phyloP scores from a whole-genome alignment of 75 land plant species.

The Sequoia sempervirens region DNA sequence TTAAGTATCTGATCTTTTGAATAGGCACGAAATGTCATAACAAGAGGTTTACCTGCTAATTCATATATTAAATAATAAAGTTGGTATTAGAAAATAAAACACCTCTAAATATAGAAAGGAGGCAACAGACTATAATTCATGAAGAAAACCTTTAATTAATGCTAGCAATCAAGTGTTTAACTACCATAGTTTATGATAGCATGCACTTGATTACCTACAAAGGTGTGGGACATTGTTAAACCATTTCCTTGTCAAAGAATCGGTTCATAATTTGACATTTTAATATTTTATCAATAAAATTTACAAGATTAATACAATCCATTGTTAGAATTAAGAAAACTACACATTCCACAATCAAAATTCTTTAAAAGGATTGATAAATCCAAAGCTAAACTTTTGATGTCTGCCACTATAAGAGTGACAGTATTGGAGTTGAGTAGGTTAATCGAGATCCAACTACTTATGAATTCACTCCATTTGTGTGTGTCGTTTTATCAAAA shows the following conservation, averaged over 20 bases:
- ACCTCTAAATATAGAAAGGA: not conserved
- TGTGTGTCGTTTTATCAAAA: not conserved
- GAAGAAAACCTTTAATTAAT: not conserved
- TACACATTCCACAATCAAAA: not conserved
- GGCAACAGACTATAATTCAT: not conserved
- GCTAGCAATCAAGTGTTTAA: not conserved
- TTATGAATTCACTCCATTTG: not conserved
- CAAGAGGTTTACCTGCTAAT: slow-evolving; percentile 71
- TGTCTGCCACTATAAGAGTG: not conserved
- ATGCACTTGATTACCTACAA: not conserved
- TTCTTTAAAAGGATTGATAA: not conserved
- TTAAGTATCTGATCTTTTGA: slow-evolving; percentile 82
- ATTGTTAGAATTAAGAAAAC: not conserved
- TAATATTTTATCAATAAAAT: not conserved
- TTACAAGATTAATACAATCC: not conserved
- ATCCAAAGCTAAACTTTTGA: not conserved
- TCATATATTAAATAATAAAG: not conserved
- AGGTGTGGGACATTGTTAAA: not conserved
- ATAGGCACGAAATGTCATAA: slow-evolving; percentile 82
- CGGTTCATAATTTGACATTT: not conserved
- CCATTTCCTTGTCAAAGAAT: not conserved
- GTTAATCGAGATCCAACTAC: not conserved
- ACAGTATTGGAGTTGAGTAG: not conserved
- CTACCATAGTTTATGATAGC: not conserved
- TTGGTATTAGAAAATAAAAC: not conserved